Base-by-base conservation (phyloP, 495 filamentous ascomycete species). In the Penicillium arizonense region DNA sequence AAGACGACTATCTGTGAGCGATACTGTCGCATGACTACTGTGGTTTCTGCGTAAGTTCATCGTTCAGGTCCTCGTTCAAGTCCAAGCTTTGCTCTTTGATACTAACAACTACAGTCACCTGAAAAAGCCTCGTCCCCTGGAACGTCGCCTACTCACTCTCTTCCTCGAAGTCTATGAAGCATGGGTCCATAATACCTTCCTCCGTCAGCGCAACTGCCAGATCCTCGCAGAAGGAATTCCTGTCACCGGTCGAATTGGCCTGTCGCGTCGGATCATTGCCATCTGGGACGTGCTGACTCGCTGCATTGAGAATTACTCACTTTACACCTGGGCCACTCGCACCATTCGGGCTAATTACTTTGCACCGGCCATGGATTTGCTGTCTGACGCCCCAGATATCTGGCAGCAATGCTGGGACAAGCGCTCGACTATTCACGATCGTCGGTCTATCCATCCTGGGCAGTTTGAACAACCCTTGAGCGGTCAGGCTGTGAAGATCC, bases 101-200 rank as follows among this genome's bases (percentile, higher is more conserved):
- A 24, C 38, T 35, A 18, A 41, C 28, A 28, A 4, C 12, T 20
- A 9, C 13, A 71, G 64, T 4, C 52, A 57, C 36, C 51, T 73
- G 34, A 49, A 52, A 11, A 62, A 59, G 26, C 53, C 64, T 3
- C 62, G 56, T 5, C n/a, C 36, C 4, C 18, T 58, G 11, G 70
- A 71, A 43, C 48, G 61, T 11, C 41, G 23, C 1, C 57, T 73
- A 5, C 56, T 73, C 1, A 13, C 45, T 16, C 16, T 58, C 34
- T 64, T 62, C 44, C 42, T 62, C 9, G 48, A 64, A 4, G 44
- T 73, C 2, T 73, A 57, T 43, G 66, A 71, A 23, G 35, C 48
- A 33, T 71, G 61, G 57, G 40, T 73, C 16, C 66, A 66, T 50
- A 59, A 48, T 12, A 47, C 55, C 18, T 72, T 67, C 42, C 36